A percentile compares a stretch with the other conserved stretches of the same genome.
Conservation (phyloP, 768 basidiomycete genomes). For the Pleurotus djamor region DNA sequence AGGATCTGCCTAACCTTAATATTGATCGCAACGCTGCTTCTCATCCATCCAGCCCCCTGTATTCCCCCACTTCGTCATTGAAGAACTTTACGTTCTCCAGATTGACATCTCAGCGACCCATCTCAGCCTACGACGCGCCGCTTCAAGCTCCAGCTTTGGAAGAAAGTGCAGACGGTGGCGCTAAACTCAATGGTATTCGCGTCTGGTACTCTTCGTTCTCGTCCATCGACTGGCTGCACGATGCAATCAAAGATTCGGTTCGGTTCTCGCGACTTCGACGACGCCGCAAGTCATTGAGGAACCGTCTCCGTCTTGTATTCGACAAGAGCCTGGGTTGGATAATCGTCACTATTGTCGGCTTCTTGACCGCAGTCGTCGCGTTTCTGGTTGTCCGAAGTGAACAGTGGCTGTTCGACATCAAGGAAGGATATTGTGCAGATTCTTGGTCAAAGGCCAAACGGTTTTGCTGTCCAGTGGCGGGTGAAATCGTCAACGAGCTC, state of each 20-base stretch:
- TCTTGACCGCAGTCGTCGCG: slow-evolving; percentile 82
- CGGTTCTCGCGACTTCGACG: slow-evolving; percentile 73
- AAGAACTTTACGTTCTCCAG: slow-evolving; percentile 37
- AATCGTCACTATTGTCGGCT: slow-evolving; percentile 85
- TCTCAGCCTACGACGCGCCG: slow-evolving; percentile 71
- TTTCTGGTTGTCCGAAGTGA: slow-evolving; percentile 86
- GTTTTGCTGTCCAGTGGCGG: slow-evolving; percentile 71
- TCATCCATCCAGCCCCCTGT: slow-evolving; percentile 29
- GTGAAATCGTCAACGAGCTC: slow-evolving; percentile 13
- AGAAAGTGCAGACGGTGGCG: slow-evolving; percentile 47
- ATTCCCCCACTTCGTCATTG: slow-evolving; percentile 33
- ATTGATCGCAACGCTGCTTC: slow-evolving; percentile 29
- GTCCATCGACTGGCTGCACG: slow-evolving; percentile 95
- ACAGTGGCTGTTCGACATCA: slow-evolving; percentile 87
- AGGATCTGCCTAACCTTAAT: slow-evolving; percentile 29
- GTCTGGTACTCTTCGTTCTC: slow-evolving; percentile 91
- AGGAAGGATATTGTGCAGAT: slow-evolving; percentile 81
- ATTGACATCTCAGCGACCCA: slow-evolving; percentile 53
- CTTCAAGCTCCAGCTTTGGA: slow-evolving; percentile 28
- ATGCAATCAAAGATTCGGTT: slow-evolving; percentile 90
- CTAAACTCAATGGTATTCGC: slow-evolving; percentile 81
- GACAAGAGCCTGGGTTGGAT: slow-evolving; percentile 89
- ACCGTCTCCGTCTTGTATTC: slow-evolving; percentile 55
- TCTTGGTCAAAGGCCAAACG: slow-evolving; percentile 73
- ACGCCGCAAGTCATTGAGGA: slow-evolving; percentile 62